These are phyloP conservation scores for Thermomyces lanuginosus DNA, from an alignment of 2,329 filamentous ascomycete species.

Conservation along the genomic window DNA sequence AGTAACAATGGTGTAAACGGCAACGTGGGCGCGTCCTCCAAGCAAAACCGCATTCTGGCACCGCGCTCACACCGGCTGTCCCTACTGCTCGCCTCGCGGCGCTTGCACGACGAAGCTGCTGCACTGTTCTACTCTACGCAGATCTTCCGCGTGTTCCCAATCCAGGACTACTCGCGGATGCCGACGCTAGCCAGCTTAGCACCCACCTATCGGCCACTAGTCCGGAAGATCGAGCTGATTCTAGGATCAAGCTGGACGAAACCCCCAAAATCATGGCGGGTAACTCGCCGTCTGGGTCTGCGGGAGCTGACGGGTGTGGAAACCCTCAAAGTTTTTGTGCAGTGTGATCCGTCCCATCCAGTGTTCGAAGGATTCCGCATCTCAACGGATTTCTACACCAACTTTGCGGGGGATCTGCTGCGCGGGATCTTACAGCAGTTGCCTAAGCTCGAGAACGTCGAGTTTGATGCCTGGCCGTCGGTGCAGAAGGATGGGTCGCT, in stretches of 20 bases:
- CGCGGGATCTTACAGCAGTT: conserved; percentile 34
- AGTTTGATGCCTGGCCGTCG: conserved; percentile 41
- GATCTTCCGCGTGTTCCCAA: conserved; percentile 37
- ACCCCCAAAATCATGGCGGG: conserved; percentile 39
- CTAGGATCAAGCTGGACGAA: conserved; percentile 43
- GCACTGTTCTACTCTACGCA: conserved; percentile 36
- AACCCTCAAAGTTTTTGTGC: conserved; percentile 40
- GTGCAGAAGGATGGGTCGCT: conserved; percentile 36
- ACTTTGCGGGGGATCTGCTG: conserved; percentile 37
- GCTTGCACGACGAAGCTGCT: conserved; percentile 35
- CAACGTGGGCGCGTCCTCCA: conserved; percentile 21
- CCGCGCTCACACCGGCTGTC: conserved; percentile 20
- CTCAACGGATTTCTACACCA: conserved; percentile 40
- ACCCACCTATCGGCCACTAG: conserved; percentile 32
- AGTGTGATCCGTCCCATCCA: conserved; percentile 38
- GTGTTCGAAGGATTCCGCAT: conserved; percentile 42
- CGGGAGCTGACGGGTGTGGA: conserved; percentile 31
- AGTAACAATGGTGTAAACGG: conserved; percentile 12
- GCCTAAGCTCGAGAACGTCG: conserved; percentile 33
- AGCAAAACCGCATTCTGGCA: conserved; percentile 19
- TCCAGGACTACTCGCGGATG: conserved; percentile 32
- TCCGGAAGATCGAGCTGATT: conserved; percentile 40
- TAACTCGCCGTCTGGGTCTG: conserved; percentile 34
- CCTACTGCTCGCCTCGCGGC: conserved; percentile 26
- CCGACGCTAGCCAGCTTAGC: conserved; percentile 35